Base-by-base conservation (phyloP, 331 rosid genomes). In the Malus hybrid region DNA sequence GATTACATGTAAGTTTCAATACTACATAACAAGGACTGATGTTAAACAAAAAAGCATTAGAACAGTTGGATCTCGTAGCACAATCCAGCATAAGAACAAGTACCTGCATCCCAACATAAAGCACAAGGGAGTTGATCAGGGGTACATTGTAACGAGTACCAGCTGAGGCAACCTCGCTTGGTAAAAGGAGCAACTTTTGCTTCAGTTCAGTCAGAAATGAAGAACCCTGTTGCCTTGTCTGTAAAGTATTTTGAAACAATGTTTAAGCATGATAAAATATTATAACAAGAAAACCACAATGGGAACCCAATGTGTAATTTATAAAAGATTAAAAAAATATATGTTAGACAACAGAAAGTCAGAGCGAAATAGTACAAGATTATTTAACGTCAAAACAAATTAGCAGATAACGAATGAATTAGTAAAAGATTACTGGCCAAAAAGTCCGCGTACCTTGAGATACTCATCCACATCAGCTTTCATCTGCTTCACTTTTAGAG, bases 71-170 rank as follows among this genome's bases (percentile, higher is more conserved):
- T 20, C 66, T 33, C 1, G 7, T 10, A 64, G 68, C 44, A 64
- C 14, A 67, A 32, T 39, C 7, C 39, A 24, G 61, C 63, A 63
- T 6, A 55, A 36, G 66, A 67, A 60, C 28, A 46, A 71, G 62
- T 83, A 95, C 99, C 99, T 95, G 99, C 94, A 95, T 95, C 76
- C 99, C 99, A 29, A 95, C 98, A 66, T 90, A 89, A 22, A 92
- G 88, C 78, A 95, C 98, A 29, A 95, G 96, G 52, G 99, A 92
- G 88, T 95, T 95, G 76, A 95, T 90, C 81, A 92, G 79, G 9
- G 98, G 96, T 48, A 92, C 99, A 75, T 95, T 90, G 93, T 89
- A 92, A 66, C 86, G 90, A 53, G 97, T 92, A 67, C 99, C 99
- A 16, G 97, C 97, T 36, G 90, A 76, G 73, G 91, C 82, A 75